phyloP scores from a whole-genome alignment of 2,329 filamentous ascomycete genomes.

The Nannizzia gypsea region DNA sequence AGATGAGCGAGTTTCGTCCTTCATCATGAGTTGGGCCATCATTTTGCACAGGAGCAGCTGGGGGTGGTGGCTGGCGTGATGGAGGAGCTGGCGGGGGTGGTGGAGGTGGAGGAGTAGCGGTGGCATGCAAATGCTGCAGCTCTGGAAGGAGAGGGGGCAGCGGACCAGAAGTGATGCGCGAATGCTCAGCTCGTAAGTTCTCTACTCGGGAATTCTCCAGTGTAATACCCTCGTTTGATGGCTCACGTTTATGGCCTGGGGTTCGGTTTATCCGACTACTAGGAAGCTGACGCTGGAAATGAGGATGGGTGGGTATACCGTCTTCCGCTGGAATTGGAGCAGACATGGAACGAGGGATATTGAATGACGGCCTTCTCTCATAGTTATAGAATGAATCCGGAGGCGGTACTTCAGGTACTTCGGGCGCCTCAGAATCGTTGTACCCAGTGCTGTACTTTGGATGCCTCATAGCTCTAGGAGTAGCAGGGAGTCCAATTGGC shows the following conservation, averaged over 20 bases:
- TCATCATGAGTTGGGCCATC: slow-evolving; percentile 6
- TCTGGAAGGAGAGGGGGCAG: slow-evolving; percentile 47
- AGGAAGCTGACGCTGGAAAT: slow-evolving; percentile 30
- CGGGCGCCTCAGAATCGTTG: slow-evolving; percentile 42
- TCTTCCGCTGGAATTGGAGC: slow-evolving; percentile 22
- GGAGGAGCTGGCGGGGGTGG: slow-evolving; percentile 10
- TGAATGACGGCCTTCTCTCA: slow-evolving; percentile 16
- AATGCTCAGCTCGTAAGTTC: slow-evolving; percentile 12
- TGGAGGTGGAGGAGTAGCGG: slow-evolving; percentile 41
- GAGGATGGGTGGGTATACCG: slow-evolving; percentile 31
- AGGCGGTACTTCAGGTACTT: slow-evolving; percentile 34
- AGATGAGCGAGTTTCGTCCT: slow-evolving; percentile 21
- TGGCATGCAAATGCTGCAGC: slow-evolving; percentile 47
- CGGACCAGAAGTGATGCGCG: neutral
- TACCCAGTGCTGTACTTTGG: slow-evolving; percentile 47
- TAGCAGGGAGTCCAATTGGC: slow-evolving; percentile 72
- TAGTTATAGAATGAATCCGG: slow-evolving; percentile 2
- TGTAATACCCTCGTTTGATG: slow-evolving; percentile 8
- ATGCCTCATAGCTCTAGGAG: slow-evolving; percentile 80
- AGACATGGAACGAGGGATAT: slow-evolving; percentile 30
- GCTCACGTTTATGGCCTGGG: slow-evolving; percentile 7
- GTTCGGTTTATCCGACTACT: slow-evolving; percentile 26
- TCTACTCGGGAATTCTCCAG: slow-evolving; percentile 9
- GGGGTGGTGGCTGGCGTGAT: neutral
- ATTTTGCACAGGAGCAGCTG: neutral